Evolutionary conservation across 371 early-diverging fungal species (phyloP).

Genomic region (Blastocladiella emersonii): DNA sequence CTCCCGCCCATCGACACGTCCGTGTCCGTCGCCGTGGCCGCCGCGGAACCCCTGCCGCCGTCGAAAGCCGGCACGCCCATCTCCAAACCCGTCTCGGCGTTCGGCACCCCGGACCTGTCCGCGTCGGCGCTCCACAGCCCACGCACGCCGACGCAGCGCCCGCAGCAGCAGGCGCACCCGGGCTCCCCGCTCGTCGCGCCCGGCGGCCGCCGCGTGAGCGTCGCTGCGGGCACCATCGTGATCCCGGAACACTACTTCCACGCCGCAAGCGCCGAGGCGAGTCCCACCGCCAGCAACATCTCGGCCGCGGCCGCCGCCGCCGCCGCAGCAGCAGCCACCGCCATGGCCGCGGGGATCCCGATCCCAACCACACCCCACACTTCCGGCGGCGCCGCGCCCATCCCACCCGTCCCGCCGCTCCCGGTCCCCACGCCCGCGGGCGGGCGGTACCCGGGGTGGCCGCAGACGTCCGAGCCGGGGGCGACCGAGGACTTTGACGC

Average conservation of each 20-base stretch:
- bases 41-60: too few species aligned
- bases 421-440: too few species aligned
- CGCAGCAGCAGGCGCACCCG: background rate
- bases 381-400: background rate
- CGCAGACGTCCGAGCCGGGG: background rate
- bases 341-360: background rate
- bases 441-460: too few species aligned
- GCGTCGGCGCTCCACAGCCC: too few species aligned
- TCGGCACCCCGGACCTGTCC: too few species aligned
- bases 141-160: background rate
- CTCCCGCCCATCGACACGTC: too few species aligned
- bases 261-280: too few species aligned
- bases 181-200: background rate
- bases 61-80: too few species aligned
- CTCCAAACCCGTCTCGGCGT: too few species aligned
- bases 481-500: background rate
- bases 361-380: too few species aligned
- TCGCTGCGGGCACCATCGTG: slow-evolving; percentile 22
- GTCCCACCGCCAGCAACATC: too few species aligned
- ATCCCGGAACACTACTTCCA: slow-evolving; percentile 15
- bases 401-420: too few species aligned
- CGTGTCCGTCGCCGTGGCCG: background rate
- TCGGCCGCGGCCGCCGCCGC: slow-evolving; percentile 2
- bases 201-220: slow-evolving; percentile 16
- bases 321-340: background rate